Evolutionary conservation across 495 filamentous ascomycete species (phyloP), one percentile per base, ranked within the genome.

Genomic region (Penicillium daleae): DNA sequence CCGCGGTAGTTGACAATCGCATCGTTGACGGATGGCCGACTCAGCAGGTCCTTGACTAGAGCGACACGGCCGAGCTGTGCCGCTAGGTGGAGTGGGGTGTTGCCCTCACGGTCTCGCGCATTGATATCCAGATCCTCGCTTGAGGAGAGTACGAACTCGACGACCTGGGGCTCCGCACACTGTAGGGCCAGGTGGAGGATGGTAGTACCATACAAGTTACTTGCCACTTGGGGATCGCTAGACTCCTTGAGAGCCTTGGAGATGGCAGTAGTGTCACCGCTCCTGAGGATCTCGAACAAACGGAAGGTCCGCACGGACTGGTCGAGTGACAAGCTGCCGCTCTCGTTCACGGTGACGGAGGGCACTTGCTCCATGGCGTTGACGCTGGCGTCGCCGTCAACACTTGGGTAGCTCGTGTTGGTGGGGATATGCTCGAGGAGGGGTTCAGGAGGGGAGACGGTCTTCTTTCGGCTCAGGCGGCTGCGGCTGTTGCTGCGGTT

Each of bases 171-270:
- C 68, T 98, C 93, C 19, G 96, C 96, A 69, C 95, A 99, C 73
- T 98, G 95, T n/a, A 97, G 91, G 27, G 95, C 93, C 55, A 99
- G 80, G 74, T 98, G 96, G 17, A 99, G 82, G 42, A 97, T 87
- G 0, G 91, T 92, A 2, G 93, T 95, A 40, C 93, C 92, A 44
- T 92, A 90, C 19, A 93, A 75, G 4, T 76, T 76, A 24, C 76
- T 71, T 13, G 69, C 71, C 17, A 71, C 78, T 17, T 79, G 74
- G 10, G 76, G 70, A 32, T 81, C 76, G 57, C 85, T 78, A 27
- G 86, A 75, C 67, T 96, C 92, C 59, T 89, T 88, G 62, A 97
- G 90, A 9, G 91, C 93, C 69, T 90, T 92, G 27, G 90, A 90
- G 68, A 99, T 97, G 4, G 92, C 91, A 22, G 86, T 90, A 2